These are phyloP conservation scores for Setaria italica DNA, from an alignment of 202 grass and related monocot species.

Conservation along the genomic window DNA sequence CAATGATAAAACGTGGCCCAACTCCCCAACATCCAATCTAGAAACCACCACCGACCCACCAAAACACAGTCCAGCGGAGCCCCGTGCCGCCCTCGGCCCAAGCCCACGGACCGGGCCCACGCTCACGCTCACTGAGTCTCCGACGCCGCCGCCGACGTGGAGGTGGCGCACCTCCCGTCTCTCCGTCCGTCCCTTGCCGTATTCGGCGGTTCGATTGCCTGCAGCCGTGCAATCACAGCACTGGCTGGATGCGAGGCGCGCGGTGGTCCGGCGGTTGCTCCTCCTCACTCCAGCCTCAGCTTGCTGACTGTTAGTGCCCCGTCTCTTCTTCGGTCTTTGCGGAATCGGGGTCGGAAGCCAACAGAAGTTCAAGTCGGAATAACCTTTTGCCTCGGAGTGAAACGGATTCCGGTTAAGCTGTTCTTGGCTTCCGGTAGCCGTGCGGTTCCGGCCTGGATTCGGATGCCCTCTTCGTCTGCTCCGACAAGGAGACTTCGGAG, in stretches of 20 bases:
- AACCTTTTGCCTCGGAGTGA: not conserved
- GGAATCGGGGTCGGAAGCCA: not conserved
- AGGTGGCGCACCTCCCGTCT: not conserved
- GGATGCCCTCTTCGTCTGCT: not conserved
- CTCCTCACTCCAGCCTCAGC: not conserved
- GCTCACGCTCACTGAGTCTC: not conserved
- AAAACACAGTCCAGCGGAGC: not conserved
- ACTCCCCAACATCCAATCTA: too few species aligned
- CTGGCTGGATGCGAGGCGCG: not conserved
- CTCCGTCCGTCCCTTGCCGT: not conserved
- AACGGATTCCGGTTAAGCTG: not conserved
- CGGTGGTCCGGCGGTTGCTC: not conserved
- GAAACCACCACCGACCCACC: too few species aligned
- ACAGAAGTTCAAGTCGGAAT: not conserved
- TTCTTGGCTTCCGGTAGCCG: not conserved
- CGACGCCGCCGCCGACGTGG: not conserved
- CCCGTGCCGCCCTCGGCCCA: not conserved
- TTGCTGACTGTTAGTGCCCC: not conserved
- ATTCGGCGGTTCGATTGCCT: not conserved
- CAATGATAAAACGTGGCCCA: not conserved
- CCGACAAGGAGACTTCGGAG: not conserved
- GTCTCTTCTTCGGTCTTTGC: not conserved
- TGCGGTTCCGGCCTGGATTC: not conserved
- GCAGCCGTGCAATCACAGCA: not conserved
- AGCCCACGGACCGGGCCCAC: not conserved